phyloP scores from a whole-genome alignment of 352 stramenopile genomes.

The Phytophthora ramorum region DNA sequence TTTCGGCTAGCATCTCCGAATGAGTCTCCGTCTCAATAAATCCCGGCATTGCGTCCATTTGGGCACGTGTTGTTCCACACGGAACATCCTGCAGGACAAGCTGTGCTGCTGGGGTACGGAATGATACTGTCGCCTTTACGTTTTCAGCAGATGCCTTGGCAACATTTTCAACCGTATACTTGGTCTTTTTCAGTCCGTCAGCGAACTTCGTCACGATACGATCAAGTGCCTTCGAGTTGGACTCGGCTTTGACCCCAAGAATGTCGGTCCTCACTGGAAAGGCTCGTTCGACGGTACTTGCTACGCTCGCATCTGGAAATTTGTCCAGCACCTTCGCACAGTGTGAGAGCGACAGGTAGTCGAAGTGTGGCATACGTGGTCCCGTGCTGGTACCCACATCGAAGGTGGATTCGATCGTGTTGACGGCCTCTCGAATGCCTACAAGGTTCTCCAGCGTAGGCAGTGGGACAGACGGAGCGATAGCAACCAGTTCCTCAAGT shows the following conservation, averaged over 20 bases:
- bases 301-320: constrained; percentile 56
- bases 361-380: constrained; percentile 77
- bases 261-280: constrained; percentile 68
- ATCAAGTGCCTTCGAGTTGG: constrained; percentile 58
- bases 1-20: constrained; percentile 53
- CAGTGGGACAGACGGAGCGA: constrained; percentile 59
- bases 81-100: constrained; percentile 41
- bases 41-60: constrained; percentile 32
- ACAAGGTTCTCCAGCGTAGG: constrained; percentile 71
- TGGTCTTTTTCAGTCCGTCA: constrained; percentile 27
- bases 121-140: constrained; percentile 30
- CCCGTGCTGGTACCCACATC: constrained; percentile 38
- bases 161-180: constrained; percentile 49
- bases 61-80: constrained; percentile 47
- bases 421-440: constrained; percentile 71
- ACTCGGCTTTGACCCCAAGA: constrained; percentile 43
- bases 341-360: constrained; percentile 66
- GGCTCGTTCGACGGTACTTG: constrained; percentile 47
- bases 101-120: constrained; percentile 12
- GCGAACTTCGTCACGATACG: constrained; percentile 65
- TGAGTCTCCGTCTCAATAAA: constrained; percentile 75
- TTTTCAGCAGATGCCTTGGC: constrained; percentile 32
- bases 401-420: constrained; percentile 71
- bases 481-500: constrained; percentile 57
- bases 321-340: constrained; percentile 56